Base-by-base conservation (phyloP, 2,329 filamentous ascomycete genomes). In the Xylaria sp. region DNA sequence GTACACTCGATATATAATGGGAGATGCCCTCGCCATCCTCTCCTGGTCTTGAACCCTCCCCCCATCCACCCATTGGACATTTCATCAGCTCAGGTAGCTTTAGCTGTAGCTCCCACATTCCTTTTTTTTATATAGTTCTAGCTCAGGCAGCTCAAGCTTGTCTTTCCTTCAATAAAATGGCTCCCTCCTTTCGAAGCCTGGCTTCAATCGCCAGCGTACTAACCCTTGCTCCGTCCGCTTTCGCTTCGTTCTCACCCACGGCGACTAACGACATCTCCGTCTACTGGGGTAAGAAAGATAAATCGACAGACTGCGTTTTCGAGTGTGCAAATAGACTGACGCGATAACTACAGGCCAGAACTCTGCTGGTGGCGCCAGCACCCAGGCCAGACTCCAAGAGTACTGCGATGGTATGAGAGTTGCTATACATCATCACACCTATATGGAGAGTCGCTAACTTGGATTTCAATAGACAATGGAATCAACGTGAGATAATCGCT, bases 241-340 rank as follows among this genome's bases (percentile, higher is more conserved):
- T 79, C 40, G 83, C 82, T 23, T 83, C 81, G 13, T 85, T 88
- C 72, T 79, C 84, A 69, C 69, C 85, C 4, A 75, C 74, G n/a
- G 82, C 84, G 1, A 73, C 76, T 1, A 82, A 78, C 59, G 92
- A 91, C 73, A 76, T 92, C 63, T 89, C 86, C 29, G 82, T 91
- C 1, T 92, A 92, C 78, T 92, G 90, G 90, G 90, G 89, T 81
- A 79, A 74, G 79, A 27, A 48, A 58, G 9, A 27, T 27, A 9
- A 10, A 58, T 57, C 53, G 35, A 12, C 18, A 23, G 32, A 10
- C 25, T 40, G 21, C n/a, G n/a, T 35, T 54, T 5, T 60, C 35
- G 51, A 16, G 18, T 47, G 23, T n/a, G 25, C 37, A 35, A 13
- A 59, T 54, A 9, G 13, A 42, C 71, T 75, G 25, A 77, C 37